These are phyloP conservation scores for Camellia japonica DNA, from an alignment of 148 eudicot genomes.

Conservation along the genomic window DNA sequence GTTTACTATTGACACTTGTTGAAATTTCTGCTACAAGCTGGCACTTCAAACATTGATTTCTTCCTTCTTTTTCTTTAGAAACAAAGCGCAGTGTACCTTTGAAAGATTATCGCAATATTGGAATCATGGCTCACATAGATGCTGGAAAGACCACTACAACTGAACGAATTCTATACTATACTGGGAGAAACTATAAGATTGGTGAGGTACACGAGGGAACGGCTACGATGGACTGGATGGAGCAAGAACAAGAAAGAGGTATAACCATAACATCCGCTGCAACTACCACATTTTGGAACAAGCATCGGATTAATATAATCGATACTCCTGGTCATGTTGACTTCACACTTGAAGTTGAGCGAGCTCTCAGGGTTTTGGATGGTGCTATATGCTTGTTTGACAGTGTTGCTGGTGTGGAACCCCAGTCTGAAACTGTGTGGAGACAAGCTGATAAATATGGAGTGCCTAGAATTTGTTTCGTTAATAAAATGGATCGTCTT, in stretches of 20 bases:
- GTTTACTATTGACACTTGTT: background rate
- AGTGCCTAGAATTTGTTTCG: conserved; percentile 93
- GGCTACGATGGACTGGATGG: conserved; percentile 99
- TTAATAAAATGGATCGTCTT: conserved; percentile 97
- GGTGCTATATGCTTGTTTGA: conserved; percentile 97
- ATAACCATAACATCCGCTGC: conserved; percentile 99
- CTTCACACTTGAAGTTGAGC: conserved; percentile 98
- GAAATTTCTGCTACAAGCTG: background rate
- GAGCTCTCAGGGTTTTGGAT: conserved; percentile 97
- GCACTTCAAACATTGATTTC: conserved; percentile 4
- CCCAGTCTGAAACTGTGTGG: conserved; percentile 99
- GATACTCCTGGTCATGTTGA: conserved; percentile 99
- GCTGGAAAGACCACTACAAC: conserved; percentile 99
- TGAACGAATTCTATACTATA: conserved; percentile 81
- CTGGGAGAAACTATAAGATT: conserved; percentile 95
- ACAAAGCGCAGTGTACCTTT: conserved; percentile 67
- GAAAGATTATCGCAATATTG: conserved; percentile 87
- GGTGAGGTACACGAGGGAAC: conserved; percentile 99
- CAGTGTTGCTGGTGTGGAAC: conserved; percentile 99
- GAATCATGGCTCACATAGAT: conserved; percentile 99
- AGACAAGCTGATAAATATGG: conserved; percentile 98
- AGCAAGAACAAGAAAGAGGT: conserved; percentile 99
- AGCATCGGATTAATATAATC: conserved; percentile 92
- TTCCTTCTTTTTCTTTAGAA: conserved; percentile 34
- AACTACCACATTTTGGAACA: conserved; percentile 93